Base-by-base conservation (phyloP, 2,329 filamentous ascomycete genomes). In the Ophiocordyceps australis region DNA sequence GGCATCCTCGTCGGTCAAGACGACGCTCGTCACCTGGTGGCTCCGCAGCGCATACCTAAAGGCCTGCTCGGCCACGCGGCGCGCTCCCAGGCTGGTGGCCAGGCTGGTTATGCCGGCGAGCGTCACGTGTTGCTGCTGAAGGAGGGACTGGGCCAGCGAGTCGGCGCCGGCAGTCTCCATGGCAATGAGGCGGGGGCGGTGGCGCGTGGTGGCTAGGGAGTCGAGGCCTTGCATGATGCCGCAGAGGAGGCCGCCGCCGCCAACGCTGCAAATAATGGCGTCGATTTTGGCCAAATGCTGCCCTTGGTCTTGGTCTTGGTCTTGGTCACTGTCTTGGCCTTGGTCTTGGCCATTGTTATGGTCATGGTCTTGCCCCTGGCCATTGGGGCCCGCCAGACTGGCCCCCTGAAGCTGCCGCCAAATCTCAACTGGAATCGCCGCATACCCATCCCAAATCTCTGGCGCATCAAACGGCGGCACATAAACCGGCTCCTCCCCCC, bases 161-260 rank as follows among this genome's bases (percentile, higher is more conserved):
- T 80, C 67, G 0, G 78, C 76, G 10, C 80, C 80, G 1, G 52
- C 41, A 0, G 80, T 86, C 52, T 86, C 80, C 20, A 82, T 57
- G 2, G 75, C 77, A 15, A 86, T 43, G 10, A 86, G 60, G 19
- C 29, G 32, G 53, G 57, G 37, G 42, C 41, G 25, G 20, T 33
- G 18, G 29, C 38, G 24, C n/a, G n/a, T n/a, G n/a, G n/a, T n/a
- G 5, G 29, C 24, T 24, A 35, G n/a, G 20, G 35, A 33, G 25
- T 42, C 33, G 3, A 83, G 51, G 3, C 74, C 76, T 40, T 71
- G 56, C 43, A 76, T 63, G 30, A 89, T 53, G 2, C 81, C 81
- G 37, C 71, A 74, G 24, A 89, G 61, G n/a, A 89, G 49, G 0
- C 80, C 79, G 9, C 81, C 80, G n/a, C 80, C 80, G 5, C 80